A percentile compares a stretch with the other conserved stretches of the same genome.
phyloP scores from a whole-genome alignment of 2,329 filamentous ascomycete species.

The Cladophialophora chaetospira region DNA sequence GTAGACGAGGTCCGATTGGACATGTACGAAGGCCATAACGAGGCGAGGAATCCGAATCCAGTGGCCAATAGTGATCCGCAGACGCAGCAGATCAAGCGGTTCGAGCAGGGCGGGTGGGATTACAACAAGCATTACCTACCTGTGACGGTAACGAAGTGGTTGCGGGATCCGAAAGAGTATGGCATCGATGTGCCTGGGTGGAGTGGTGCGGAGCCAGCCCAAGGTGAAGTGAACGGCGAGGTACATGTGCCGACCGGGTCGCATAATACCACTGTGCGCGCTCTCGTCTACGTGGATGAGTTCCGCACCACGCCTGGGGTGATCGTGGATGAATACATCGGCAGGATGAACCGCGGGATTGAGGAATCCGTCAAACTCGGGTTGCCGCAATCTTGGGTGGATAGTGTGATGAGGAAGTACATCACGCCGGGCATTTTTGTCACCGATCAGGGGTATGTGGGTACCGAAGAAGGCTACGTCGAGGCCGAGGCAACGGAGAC shows the following conservation, averaged over 20 bases:
- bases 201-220: constrained; percentile 1
- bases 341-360: constrained; percentile 47
- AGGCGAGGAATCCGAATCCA: constrained; percentile 24
- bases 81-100: constrained; percentile 23
- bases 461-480: constrained; percentile 30
- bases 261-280: constrained; percentile 30
- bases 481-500: constrained; percentile 27
- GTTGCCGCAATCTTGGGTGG: constrained; percentile 36
- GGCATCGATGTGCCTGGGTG: constrained; percentile 21
- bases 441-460: constrained; percentile 28
- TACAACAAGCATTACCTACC: constrained; percentile 35
- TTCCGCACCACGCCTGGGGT: constrained; percentile 37
- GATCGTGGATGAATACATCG: constrained; percentile 45
- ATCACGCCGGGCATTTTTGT: constrained; percentile 37
- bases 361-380: constrained; percentile 42
- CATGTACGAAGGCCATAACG: constrained; percentile 41
- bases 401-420: constrained; percentile 43
- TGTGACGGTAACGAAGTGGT: constrained; percentile 30
- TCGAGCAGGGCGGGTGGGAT: constrained; percentile 31
- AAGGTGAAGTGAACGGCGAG: background rate
- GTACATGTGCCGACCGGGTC: background rate
- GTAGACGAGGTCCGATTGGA: constrained; percentile 43
- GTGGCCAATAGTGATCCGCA: constrained; percentile 24
- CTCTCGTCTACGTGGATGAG: constrained; percentile 48
- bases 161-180: constrained; percentile 24